Conservation (phyloP, 1,284 basidiomycete species). For the Mycena sp. region DNA sequence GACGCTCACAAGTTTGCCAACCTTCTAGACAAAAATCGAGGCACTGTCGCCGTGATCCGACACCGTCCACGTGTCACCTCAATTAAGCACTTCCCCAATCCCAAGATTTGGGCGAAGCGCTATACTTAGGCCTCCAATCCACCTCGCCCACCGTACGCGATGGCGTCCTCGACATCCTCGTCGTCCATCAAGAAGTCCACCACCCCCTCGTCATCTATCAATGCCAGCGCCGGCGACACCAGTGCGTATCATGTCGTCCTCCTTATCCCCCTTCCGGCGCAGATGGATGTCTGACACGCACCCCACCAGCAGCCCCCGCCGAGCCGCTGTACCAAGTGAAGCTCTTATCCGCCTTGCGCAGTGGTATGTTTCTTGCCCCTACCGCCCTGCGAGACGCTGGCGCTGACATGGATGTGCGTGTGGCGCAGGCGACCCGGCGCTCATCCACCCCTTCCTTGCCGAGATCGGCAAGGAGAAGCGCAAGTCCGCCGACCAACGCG, state of each 20-base stretch:
- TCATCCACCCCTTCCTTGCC: constrained; percentile 86
- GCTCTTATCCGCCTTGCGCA: constrained; percentile 82
- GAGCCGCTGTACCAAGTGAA: constrained; percentile 84
- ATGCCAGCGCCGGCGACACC: constrained; percentile 9
- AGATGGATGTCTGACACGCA: not conserved
- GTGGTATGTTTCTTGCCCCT: constrained; percentile 38
- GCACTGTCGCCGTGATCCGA: too few relatives aligned
- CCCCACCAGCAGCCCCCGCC: constrained; percentile 4
- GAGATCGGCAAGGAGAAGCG: constrained; percentile 75
- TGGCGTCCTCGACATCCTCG: constrained; percentile 28
- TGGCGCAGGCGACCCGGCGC: constrained; percentile 70
- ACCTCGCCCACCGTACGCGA: not conserved
- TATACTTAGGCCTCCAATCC: too few relatives aligned
- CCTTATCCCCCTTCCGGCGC: not conserved
- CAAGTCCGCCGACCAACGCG: constrained; percentile 48
- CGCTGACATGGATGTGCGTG: too few relatives aligned
- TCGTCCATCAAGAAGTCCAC: constrained; percentile 21
- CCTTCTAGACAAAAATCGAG: too few relatives aligned
- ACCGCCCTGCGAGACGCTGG: too few relatives aligned
- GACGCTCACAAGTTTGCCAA: too few relatives aligned
- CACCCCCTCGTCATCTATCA: constrained; percentile 13
- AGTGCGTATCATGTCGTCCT: constrained; percentile 2
- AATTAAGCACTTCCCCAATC: not conserved
- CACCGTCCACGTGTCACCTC: too few relatives aligned
- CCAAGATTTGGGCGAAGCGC: too few relatives aligned